Conservation (phyloP, 1,284 basidiomycete genomes). For the Tetrapyrgos nigripes region DNA sequence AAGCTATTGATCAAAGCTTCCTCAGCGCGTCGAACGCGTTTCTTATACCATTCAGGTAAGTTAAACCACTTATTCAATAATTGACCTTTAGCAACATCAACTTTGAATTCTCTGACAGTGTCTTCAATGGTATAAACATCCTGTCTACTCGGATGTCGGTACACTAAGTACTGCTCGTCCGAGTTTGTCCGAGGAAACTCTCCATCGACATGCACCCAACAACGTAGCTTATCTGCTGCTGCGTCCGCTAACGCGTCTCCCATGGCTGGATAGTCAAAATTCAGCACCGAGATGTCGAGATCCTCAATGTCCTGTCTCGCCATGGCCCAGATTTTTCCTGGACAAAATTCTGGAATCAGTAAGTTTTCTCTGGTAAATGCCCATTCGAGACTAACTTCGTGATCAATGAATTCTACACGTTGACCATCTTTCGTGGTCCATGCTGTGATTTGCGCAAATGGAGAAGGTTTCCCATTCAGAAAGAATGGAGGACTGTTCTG, state of each 20-base stretch:
- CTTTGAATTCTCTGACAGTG: neutral
- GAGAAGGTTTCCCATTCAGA: neutral
- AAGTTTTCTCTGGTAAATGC: neutral
- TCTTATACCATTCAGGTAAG: constrained; percentile 3
- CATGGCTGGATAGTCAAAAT: constrained; percentile 7
- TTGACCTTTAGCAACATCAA: neutral
- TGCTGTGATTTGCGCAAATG: neutral
- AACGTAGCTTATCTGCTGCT: neutral
- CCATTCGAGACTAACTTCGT: neutral
- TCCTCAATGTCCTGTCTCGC: neutral
- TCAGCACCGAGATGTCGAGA: neutral
- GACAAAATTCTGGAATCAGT: neutral
- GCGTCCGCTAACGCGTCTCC: constrained; percentile 5
- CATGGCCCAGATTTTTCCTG: constrained; percentile 1
- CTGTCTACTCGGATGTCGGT: neutral
- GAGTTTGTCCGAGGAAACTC: neutral
- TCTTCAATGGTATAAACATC: neutral
- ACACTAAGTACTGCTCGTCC: neutral
- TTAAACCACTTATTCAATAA: constrained; percentile 4
- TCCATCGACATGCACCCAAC: neutral
- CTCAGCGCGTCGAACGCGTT: neutral
- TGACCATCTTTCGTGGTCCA: neutral
- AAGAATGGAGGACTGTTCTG: neutral
- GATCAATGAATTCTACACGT: neutral
- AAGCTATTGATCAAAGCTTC: neutral